These are phyloP conservation scores for Camillea tinctor DNA, from an alignment of 2,329 filamentous ascomycete species.

Conservation along the genomic window DNA sequence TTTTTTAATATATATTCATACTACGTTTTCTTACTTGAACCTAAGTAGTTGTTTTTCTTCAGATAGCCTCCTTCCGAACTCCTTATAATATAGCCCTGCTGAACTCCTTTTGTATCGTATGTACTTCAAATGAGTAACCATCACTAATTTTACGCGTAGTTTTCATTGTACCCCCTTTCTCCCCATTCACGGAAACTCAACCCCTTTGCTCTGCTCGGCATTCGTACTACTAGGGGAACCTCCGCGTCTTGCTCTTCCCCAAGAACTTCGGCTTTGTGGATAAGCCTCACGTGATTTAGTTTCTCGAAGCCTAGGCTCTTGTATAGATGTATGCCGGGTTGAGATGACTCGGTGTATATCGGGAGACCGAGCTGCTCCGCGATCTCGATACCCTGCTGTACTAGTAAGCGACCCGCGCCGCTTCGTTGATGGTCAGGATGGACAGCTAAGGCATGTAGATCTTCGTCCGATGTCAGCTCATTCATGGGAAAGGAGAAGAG, in stretches of 20 bases:
- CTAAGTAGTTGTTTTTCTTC: too few species aligned
- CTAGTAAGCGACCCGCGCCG: constrained; percentile 22
- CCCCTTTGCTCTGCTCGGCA: constrained; percentile 23
- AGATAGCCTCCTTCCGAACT: too few species aligned
- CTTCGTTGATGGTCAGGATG: constrained; percentile 23
- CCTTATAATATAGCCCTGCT: too few species aligned
- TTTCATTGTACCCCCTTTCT: constrained; percentile 16
- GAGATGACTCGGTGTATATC: constrained; percentile 24
- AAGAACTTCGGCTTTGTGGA: constrained; percentile 22
- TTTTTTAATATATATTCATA: too few species aligned
- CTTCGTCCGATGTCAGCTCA: constrained; percentile 7
- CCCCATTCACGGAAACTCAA: constrained; percentile 22
- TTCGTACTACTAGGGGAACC: constrained; percentile 25
- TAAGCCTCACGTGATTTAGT: constrained; percentile 17
- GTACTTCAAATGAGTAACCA: constrained; percentile 1
- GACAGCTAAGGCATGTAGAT: constrained; percentile 25
- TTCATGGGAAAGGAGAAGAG: background rate
- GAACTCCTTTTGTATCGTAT: too few species aligned
- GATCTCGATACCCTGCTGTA: constrained; percentile 25
- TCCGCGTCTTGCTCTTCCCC: constrained; percentile 17
- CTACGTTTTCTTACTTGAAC: too few species aligned
- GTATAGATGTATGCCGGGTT: constrained; percentile 18
- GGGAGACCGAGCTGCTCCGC: constrained; percentile 23
- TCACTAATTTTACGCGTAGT: constrained; percentile 9
- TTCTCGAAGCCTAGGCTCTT: constrained; percentile 22